phyloP scores from a whole-genome alignment of 1,284 basidiomycete genomes.

The Ganoderma lingzhi region DNA sequence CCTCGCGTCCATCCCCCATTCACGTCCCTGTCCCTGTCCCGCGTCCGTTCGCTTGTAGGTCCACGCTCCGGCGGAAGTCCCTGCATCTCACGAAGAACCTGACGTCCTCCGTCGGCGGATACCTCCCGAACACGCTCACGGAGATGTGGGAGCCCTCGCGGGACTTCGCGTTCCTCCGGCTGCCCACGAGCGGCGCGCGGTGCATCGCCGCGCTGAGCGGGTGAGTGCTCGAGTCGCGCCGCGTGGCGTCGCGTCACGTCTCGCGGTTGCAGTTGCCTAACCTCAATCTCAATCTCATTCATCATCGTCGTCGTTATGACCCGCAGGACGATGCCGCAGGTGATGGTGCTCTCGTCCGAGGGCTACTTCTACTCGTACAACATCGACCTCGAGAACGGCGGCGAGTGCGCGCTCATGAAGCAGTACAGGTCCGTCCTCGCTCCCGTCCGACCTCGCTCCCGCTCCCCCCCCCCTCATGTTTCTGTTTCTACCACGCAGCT shows the following conservation, averaged over 20 bases:
- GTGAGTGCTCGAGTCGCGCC: constrained; percentile 53
- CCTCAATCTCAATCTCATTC: background rate
- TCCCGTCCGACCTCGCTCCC: background rate
- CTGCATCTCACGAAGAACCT: constrained; percentile 83
- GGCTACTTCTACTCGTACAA: constrained; percentile 96
- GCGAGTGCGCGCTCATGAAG: constrained; percentile 94
- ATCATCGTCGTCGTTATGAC: background rate
- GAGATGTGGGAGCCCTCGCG: constrained; percentile 98
- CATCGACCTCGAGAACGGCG: constrained; percentile 96
- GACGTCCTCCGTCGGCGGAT: constrained; percentile 87
- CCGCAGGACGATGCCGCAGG: constrained; percentile 88
- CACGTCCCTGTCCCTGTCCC: constrained; percentile 1
- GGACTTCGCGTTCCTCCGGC: constrained; percentile 92
- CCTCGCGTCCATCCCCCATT: background rate
- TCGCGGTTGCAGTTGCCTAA: background rate
- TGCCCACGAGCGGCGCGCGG: constrained; percentile 83
- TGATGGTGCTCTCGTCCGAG: constrained; percentile 97
- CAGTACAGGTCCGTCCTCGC: constrained; percentile 78
- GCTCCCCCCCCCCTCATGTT: background rate
- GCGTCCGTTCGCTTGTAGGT: constrained; percentile 43
- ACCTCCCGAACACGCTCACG: constrained; percentile 90
- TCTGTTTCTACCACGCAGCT: constrained; percentile 6
- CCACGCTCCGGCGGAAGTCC: constrained; percentile 74
- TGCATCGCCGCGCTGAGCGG: constrained; percentile 89
- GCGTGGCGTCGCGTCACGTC: background rate